phyloP scores from a whole-genome alignment of 2,329 filamentous ascomycete genomes.

The Pyricularia pennisetigena region DNA sequence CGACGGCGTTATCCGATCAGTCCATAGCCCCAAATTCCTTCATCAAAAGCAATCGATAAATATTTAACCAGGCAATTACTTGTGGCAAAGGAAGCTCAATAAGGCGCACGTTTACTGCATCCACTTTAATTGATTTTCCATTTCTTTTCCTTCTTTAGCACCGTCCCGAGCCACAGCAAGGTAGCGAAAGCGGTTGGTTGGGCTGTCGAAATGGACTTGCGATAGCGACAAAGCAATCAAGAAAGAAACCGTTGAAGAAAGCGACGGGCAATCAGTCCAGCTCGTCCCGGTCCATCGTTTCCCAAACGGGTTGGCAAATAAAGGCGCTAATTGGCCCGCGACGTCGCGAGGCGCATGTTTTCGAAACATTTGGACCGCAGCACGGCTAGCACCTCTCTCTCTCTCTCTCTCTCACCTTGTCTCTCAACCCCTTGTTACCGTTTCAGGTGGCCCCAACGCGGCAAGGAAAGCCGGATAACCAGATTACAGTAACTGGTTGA shows the following conservation, averaged over 20 bases:
- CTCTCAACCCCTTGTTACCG: background rate
- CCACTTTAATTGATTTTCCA: background rate
- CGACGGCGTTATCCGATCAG: background rate
- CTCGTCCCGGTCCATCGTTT: background rate
- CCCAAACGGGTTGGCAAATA: background rate
- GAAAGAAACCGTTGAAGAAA: background rate
- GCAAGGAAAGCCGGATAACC: background rate
- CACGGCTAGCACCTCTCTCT: background rate
- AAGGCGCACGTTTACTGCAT: background rate
- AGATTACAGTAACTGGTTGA: background rate
- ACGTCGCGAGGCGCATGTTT: background rate
- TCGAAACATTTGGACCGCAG: background rate
- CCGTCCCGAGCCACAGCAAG: background rate
- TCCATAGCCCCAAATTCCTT: background rate
- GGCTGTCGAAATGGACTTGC: background rate
- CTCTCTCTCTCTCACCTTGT: background rate
- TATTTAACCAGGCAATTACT: background rate
- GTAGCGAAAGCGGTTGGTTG: background rate
- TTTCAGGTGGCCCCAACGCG: background rate
- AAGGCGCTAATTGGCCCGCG: background rate
- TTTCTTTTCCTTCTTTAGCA: background rate
- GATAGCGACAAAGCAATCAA: background rate
- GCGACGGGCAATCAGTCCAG: background rate
- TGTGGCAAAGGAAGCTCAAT: background rate
- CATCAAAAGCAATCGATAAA: background rate